These are phyloP conservation scores for Talaromyces stipitatus DNA, from an alignment of 495 filamentous ascomycete species.

Conservation along the genomic window DNA sequence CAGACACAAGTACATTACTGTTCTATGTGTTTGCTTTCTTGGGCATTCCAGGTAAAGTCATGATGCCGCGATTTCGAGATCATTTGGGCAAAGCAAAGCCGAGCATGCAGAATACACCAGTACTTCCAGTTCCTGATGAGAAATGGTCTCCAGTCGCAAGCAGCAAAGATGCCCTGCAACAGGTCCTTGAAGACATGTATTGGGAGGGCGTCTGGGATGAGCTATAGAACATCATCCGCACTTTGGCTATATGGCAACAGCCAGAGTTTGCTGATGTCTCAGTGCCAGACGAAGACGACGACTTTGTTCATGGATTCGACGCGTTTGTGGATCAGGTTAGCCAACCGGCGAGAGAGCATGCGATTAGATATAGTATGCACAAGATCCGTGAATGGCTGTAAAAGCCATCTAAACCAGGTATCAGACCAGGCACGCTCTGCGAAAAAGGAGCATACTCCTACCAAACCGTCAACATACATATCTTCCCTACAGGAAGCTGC, in stretches of 20 bases:
- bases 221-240: slow-evolving; percentile 9
- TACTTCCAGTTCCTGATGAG: neutral
- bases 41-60: neutral
- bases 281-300: slow-evolving; percentile 11
- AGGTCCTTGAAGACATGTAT: slow-evolving; percentile 19
- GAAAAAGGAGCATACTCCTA: neutral
- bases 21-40: neutral
- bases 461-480: neutral
- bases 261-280: slow-evolving; percentile 9
- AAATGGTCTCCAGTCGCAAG: neutral
- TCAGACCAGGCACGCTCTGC: neutral
- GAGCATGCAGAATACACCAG: neutral
- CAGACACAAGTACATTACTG: neutral
- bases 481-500: neutral
- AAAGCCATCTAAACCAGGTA: neutral
- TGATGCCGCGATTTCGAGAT: neutral
- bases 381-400: neutral
- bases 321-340: slow-evolving; percentile 22
- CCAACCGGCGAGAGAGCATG: slow-evolving; percentile 13
- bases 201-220: slow-evolving; percentile 20
- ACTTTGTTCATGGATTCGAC: slow-evolving; percentile 23
- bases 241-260: slow-evolving; percentile 18
- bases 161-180: slow-evolving; percentile 10
- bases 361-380: neutral
- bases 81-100: neutral